A percentile compares a stretch with the other conserved stretches of the same genome.
These are phyloP conservation scores for Bryoerythrophyllum caledonicum DNA, from an alignment of 225 moss, liverwort and hornwort species.

Conservation along the genomic window DNA sequence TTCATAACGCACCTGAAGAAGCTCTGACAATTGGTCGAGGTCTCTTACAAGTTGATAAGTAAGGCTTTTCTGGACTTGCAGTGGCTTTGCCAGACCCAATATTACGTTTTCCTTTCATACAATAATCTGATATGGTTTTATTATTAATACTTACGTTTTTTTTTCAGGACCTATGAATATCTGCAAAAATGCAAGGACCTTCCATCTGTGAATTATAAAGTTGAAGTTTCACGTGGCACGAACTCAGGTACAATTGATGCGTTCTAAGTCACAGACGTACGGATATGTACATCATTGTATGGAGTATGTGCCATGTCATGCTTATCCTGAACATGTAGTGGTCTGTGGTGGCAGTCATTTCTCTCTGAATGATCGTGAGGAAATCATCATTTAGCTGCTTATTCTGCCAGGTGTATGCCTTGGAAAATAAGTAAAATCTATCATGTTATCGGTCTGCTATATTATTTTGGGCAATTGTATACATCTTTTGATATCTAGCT, in stretches of 20 bases:
- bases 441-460: background rate
- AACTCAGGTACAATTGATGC: slow-evolving; percentile 52
- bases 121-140: background rate
- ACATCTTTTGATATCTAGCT: slow-evolving; percentile 8
- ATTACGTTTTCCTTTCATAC: background rate
- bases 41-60: slow-evolving; percentile 92
- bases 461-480: background rate
- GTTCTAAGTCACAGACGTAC: background rate
- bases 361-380: slow-evolving; percentile 17
- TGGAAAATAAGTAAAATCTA: slow-evolving; percentile 2
- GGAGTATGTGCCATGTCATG: background rate
- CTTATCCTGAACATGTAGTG: slow-evolving; percentile 18
- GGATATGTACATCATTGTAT: background rate
- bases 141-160: background rate
- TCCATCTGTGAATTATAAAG: slow-evolving; percentile 80
- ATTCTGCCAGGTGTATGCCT: slow-evolving; percentile 16
- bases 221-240: slow-evolving; percentile 66
- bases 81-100: background rate
- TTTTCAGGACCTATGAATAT: slow-evolving; percentile 87
- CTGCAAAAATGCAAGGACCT: slow-evolving; percentile 73
- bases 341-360: slow-evolving; percentile 10
- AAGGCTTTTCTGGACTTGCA: slow-evolving; percentile 21
- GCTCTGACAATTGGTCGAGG: slow-evolving; percentile 94
- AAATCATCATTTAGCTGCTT: slow-evolving; percentile 19
- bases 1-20: slow-evolving; percentile 68